phyloP scores from a whole-genome alignment of 2,329 filamentous ascomycete genomes.

The Lecanicillium sp. region DNA sequence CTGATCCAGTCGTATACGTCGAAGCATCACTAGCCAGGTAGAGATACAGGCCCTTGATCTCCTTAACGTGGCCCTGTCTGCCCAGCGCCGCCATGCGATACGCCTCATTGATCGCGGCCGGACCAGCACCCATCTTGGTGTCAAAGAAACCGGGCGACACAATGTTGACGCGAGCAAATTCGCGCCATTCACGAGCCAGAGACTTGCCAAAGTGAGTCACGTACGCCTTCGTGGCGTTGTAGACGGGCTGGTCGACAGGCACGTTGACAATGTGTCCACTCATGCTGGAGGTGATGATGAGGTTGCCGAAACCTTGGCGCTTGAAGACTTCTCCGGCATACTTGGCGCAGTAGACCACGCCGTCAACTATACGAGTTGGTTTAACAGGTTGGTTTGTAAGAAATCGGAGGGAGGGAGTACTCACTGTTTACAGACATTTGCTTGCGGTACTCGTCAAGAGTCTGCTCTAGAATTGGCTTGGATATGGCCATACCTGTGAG shows the following conservation, averaged over 20 bases:
- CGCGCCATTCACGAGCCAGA: conserved; percentile 47
- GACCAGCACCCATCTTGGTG: conserved; percentile 45
- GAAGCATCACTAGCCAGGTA: conserved; percentile 45
- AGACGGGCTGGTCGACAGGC: conserved; percentile 45
- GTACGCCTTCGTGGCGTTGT: conserved; percentile 49
- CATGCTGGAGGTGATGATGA: conserved; percentile 46
- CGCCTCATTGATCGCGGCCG: conserved; percentile 34
- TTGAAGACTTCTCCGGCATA: conserved; percentile 35
- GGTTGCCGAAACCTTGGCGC: conserved; percentile 34
- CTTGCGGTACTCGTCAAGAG: conserved; percentile 39
- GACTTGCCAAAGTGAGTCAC: conserved; percentile 49
- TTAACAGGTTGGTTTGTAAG: too few relatives aligned
- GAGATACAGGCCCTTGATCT: conserved; percentile 30
- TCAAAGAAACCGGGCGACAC: conserved; percentile 40
- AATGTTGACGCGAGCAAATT: conserved; percentile 49
- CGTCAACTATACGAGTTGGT: conserved; percentile 26
- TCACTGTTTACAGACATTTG: conserved; percentile 47
- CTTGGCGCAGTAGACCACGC: conserved; percentile 36
- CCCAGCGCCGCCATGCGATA: conserved; percentile 35
- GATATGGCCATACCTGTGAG: conserved; percentile 38
- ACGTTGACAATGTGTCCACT: conserved; percentile 43
- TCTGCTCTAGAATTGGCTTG: conserved; percentile 47
- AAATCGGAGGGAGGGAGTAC: conserved; percentile 10
- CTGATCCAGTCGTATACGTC: conserved; percentile 42
- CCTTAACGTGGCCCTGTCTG: conserved; percentile 6